These are phyloP conservation scores for Pulveroboletus ravenelii DNA, from an alignment of 768 basidiomycete genomes.

Conservation along the genomic window DNA sequence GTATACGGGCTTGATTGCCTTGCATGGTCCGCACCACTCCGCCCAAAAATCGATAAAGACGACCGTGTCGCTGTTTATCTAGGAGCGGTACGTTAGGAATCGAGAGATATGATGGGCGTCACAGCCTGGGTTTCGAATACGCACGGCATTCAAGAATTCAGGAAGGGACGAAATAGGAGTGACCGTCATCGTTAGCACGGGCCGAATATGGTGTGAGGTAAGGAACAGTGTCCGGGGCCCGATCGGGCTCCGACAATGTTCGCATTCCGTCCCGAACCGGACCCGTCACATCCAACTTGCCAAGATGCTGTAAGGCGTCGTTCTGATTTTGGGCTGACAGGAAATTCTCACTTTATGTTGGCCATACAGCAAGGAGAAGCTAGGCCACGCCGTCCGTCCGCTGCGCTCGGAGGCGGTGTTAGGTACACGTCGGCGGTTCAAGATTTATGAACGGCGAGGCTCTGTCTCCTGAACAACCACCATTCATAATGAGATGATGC, in stretches of 20 bases:
- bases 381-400: no score
- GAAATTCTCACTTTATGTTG: no score
- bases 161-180: slow-evolving; percentile 1
- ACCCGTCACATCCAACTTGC: neutral
- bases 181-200: neutral
- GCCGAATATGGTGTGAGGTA: neutral
- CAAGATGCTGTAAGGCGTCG: no score
- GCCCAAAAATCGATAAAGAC: slow-evolving; percentile 11
- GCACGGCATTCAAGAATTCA: neutral
- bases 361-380: no score
- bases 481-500: neutral
- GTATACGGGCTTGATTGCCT: slow-evolving; percentile 3
- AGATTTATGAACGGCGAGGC: no score
- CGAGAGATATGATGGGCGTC: no score
- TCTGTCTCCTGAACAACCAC: neutral
- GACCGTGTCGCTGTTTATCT: slow-evolving; percentile 1
- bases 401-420: no score
- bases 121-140: neutral
- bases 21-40: slow-evolving; percentile 9
- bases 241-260: no score
- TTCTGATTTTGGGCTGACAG: neutral
- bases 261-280: neutral
- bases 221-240: neutral
- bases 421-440: no score
- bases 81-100: neutral